Percentiles rank a stretch among this genome's conserved stretches.
These are phyloP conservation scores for Geotrichum carabidarum DNA, from an alignment of 1,139 yeast species.

Conservation along the genomic window DNA sequence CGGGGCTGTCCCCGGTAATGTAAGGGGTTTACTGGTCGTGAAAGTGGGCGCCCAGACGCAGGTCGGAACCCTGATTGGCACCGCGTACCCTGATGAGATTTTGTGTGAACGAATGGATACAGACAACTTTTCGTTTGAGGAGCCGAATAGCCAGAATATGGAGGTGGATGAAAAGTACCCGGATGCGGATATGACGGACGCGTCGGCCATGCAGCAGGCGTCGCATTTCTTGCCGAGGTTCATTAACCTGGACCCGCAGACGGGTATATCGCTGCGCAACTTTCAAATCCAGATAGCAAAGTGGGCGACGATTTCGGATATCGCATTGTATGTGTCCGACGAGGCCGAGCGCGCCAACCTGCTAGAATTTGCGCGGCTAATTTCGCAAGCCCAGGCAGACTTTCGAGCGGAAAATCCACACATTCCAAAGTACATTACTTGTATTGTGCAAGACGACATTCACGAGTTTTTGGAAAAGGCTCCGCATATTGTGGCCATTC, in stretches of 20 bases:
- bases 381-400: slow-evolving; percentile 29
- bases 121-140: slow-evolving; percentile 16
- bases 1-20: slow-evolving; percentile 23
- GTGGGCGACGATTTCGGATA: slow-evolving; percentile 62
- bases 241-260: slow-evolving; percentile 47
- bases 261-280: slow-evolving; percentile 67
- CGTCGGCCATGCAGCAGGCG: not conserved
- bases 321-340: slow-evolving; percentile 56
- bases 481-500: slow-evolving; percentile 32
- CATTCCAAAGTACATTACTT: slow-evolving; percentile 24
- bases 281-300: slow-evolving; percentile 75
- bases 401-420: slow-evolving; percentile 21
- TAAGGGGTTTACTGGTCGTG: slow-evolving; percentile 35
- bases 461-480: slow-evolving; percentile 25
- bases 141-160: not conserved
- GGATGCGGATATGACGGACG: slow-evolving; percentile 23
- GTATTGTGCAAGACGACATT: slow-evolving; percentile 27
- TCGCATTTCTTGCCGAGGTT: slow-evolving; percentile 22
- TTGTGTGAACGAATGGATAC: slow-evolving; percentile 32
- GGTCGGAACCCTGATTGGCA: slow-evolving; percentile 53
- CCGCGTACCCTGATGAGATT: slow-evolving; percentile 57
- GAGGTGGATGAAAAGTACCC: slow-evolving; percentile 25
- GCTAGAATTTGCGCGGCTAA: slow-evolving; percentile 24
- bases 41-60: slow-evolving; percentile 39
- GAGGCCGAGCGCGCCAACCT: slow-evolving; percentile 22